A percentile compares a stretch with the other conserved stretches of the same genome.
These are phyloP conservation scores for Microsporum ferrugineum DNA, from an alignment of 2,329 filamentous ascomycete genomes.

Conservation along the genomic window DNA sequence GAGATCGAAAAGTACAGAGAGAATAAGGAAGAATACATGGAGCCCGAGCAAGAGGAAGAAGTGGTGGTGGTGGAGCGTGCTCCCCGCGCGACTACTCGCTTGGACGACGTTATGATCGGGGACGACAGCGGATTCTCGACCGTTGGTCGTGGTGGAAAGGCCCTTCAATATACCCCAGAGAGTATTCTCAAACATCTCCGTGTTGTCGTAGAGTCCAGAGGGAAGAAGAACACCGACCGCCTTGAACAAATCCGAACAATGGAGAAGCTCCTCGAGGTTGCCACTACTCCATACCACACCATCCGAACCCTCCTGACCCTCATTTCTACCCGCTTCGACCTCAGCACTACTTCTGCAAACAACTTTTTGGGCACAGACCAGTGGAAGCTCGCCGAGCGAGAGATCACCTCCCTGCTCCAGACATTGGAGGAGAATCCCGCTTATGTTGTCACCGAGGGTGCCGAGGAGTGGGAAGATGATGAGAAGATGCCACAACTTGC, in stretches of 20 bases:
- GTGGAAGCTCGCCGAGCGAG: conserved; percentile 89
- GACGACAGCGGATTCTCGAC: conserved; percentile 82
- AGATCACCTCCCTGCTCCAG: conserved; percentile 65
- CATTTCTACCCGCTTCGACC: conserved; percentile 87
- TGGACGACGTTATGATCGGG: conserved; percentile 40
- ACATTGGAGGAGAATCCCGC: conserved; percentile 69
- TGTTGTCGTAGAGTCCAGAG: conserved; percentile 84
- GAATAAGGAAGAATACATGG: conserved; percentile 79
- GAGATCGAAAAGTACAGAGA: conserved; percentile 80
- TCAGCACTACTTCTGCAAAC: conserved; percentile 60
- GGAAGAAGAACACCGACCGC: conserved; percentile 97
- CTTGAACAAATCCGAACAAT: conserved; percentile 90
- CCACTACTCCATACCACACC: conserved; percentile 81
- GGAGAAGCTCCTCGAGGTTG: conserved; percentile 89
- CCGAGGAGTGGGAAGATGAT: conserved; percentile 98
- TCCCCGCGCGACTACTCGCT: conserved; percentile 31
- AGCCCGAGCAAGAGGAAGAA: conserved; percentile 67
- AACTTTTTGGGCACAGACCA: conserved; percentile 88
- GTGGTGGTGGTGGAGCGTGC: conserved; percentile 44
- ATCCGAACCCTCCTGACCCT: conserved; percentile 85
- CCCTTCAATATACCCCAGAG: conserved; percentile 86
- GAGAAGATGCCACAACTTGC: conserved; percentile 75
- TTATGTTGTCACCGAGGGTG: conserved; percentile 77
- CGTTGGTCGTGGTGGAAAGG: conserved; percentile 79
- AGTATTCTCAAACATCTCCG: conserved; percentile 96